Evolutionary conservation across 495 filamentous ascomycete species (phyloP), one percentile per base, ranked within the genome.

Genomic region (Hypoxylon subgilvum): DNA sequence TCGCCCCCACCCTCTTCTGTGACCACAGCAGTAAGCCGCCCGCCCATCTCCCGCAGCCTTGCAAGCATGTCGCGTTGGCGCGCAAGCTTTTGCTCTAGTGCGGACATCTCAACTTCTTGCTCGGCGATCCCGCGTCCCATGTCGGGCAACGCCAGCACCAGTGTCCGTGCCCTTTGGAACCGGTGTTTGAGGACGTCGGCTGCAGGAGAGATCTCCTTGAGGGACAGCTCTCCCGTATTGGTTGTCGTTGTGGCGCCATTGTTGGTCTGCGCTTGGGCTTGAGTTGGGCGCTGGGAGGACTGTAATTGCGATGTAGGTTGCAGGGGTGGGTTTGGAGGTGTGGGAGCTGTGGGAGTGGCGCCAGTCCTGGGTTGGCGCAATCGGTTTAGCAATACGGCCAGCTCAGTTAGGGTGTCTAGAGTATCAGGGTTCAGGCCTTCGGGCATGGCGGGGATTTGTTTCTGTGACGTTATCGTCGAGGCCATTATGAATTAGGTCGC

Each of bases 341-440:
- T 57, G n/a, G 57, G 52, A 2, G 49, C 38, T 21, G 22, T 40
- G 22, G 35, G 57, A 14, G 30, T 62, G 28, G 34, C 25, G 47
- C 35, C 40, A 18, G 39, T 35, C 52, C 39, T 22, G 36, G 68
- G 49, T 54, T 77, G 72, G 51, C 88, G 82, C 27, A 96, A 83
- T 32, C 87, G 88, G 51, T 85, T 77, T 38, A 97, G 82, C 61
- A 96, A 83, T 8, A 84, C 80, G 69, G 89, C 84, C 40, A 97
- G 81, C 41, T 90, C 82, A 44, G 94, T 91, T 41, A 97, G 79
- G 56, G 90, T 85, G 79, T 96, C 92, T 72, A 96, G 87, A 14
- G 85, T 85, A 76, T 83, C 78, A 49, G 83, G 70, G 68, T 84
- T 76, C 64, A 82, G 77, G 52, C 76, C 70, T 35, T 74, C 65